Evolutionary conservation across 768 basidiomycete species (phyloP), one percentile per base, ranked within the genome.

Genomic region (Mycena crocata): DNA sequence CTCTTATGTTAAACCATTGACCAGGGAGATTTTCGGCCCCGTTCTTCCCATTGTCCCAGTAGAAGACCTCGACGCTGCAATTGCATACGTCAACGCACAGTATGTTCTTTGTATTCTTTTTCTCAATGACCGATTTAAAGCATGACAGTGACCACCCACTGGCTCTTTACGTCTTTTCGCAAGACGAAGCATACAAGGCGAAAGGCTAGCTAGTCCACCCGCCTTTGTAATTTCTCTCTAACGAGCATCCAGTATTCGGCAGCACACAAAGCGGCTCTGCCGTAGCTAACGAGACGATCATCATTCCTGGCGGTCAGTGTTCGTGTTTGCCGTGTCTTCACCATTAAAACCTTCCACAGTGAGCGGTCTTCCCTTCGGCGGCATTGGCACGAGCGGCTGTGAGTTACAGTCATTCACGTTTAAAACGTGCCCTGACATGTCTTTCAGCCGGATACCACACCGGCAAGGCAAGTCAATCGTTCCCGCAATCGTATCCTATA

Each of bases 11-110:
- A 52, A 32, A 45, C n/a, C 10, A 17, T 5, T 6, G 48, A 45
- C 0, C 67, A 94, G 93, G 65, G 95, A 96, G 72, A 84, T 95
- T 45, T 95, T 96, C 70, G 95, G 94, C 0, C 94, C 95, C 10
- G 69, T 96, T 13, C 79, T 96, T 26, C 90, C 93, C 4, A 82
- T 96, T 42, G 79, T 96, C 1, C 86, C 90, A 0, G 89, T 95
- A 28, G 86, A 90, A n/a, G 75, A 85, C 59, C 57, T 93, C 9
- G 92, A 94, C 35, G 89, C 87, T 40, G 94, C 90, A 4, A 89
- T 95, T 63, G 83, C 86, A 14, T 89, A 88, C 61, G 84, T 95
- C 57, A 90, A 90, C 69, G 76, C 77, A 19, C 83, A 82, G 92
- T 89, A 55, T 26, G 83, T 78, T 21, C 46, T 42, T 15, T 35